Conservation (phyloP, 1,284 basidiomycete species). For the Cerioporus squamosus region DNA sequence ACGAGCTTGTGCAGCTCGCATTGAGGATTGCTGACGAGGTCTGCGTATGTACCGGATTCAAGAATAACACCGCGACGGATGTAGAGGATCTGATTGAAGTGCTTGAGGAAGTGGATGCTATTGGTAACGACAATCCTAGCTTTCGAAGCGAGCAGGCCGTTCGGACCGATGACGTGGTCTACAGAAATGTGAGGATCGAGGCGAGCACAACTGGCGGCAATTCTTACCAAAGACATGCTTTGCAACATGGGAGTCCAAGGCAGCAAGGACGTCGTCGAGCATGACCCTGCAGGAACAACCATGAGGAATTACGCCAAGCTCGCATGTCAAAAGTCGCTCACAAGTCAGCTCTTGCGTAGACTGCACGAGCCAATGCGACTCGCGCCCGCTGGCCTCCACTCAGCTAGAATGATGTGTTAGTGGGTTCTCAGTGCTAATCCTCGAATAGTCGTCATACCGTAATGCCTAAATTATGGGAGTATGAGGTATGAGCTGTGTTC, state of each 20-base stretch:
- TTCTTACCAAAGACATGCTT: constrained; percentile 52
- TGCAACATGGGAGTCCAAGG: constrained; percentile 53
- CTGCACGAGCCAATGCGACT: constrained; percentile 50
- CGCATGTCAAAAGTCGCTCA: too few relatives aligned
- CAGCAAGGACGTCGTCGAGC: constrained; percentile 61
- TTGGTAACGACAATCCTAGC: constrained; percentile 92
- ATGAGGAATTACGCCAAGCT: too few relatives aligned
- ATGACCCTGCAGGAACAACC: constrained; percentile 36
- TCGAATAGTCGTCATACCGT: constrained; percentile 32
- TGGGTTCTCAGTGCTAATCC: too few relatives aligned
- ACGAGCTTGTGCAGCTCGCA: constrained; percentile 85
- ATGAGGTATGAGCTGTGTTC: too few relatives aligned
- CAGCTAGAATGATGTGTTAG: constrained; percentile 31
- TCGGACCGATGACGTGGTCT: constrained; percentile 91
- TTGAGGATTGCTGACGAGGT: constrained; percentile 65
- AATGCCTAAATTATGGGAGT: constrained; percentile 39
- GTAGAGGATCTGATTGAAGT: constrained; percentile 83
- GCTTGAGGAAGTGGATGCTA: constrained; percentile 81
- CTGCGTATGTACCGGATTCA: constrained; percentile 75
- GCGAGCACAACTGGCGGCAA: not conserved
- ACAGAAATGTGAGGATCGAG: constrained; percentile 27
- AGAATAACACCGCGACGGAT: constrained; percentile 86
- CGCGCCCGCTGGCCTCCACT: constrained; percentile 75
- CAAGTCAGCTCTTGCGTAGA: constrained; percentile 48
- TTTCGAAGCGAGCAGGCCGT: constrained; percentile 84